Percentiles rank a stretch among this genome's conserved stretches.
These are phyloP conservation scores for Plantago ovata DNA, from an alignment of 257 asterid species.

Conservation along the genomic window DNA sequence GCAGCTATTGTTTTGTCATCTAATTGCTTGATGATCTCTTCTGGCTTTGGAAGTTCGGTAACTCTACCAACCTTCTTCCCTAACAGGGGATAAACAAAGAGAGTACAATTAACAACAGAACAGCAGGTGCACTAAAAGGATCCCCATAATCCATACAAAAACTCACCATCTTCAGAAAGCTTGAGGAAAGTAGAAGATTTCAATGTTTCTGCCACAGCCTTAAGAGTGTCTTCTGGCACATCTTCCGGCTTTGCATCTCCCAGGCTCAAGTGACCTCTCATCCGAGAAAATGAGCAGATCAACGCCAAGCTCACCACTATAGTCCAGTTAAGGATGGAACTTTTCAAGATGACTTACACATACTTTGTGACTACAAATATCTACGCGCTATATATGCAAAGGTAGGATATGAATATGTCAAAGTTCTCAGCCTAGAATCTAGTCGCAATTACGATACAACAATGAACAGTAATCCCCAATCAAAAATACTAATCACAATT, in stretches of 20 bases:
- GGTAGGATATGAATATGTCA: too few species aligned
- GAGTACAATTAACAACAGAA: slow-evolving; percentile 10
- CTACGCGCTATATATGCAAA: not conserved
- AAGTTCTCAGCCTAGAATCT: not conserved
- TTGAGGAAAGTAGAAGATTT: slow-evolving; percentile 69
- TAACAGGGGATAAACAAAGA: slow-evolving; percentile 19
- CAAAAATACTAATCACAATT: too few species aligned
- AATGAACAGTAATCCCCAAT: too few species aligned
- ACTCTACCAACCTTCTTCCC: slow-evolving; percentile 79
- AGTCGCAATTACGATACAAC: too few species aligned
- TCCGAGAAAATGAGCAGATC: slow-evolving; percentile 75
- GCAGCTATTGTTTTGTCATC: slow-evolving; percentile 83
- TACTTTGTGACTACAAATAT: too few species aligned
- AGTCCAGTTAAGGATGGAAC: slow-evolving; percentile 51
- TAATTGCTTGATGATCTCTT: slow-evolving; percentile 76
- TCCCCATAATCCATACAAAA: not conserved
- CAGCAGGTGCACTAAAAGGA: not conserved
- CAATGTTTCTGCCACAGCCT: slow-evolving; percentile 74
- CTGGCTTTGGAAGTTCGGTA: slow-evolving; percentile 67
- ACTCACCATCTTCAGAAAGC: slow-evolving; percentile 87
- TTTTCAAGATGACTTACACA: not conserved
- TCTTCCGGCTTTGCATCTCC: slow-evolving; percentile 78
- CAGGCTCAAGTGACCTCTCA: slow-evolving; percentile 72
- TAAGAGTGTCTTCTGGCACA: slow-evolving; percentile 56
- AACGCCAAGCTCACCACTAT: slow-evolving; percentile 83